Conservation (phyloP, 495 filamentous ascomycete genomes). For the Aspergillus asperescens region DNA sequence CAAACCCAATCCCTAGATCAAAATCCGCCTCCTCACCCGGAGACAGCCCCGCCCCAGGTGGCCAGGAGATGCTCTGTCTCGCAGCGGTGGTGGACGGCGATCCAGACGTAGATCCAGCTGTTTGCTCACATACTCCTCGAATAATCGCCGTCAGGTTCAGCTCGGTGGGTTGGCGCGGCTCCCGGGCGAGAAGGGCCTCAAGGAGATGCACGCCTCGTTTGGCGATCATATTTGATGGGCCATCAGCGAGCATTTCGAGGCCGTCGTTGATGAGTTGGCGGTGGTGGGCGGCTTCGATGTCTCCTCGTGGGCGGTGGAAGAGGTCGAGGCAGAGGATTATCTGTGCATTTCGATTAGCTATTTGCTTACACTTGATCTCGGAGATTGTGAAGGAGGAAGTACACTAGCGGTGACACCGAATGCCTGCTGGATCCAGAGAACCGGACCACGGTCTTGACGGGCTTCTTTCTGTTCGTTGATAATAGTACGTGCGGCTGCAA, state of each 20-base stretch:
- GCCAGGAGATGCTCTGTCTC: background rate
- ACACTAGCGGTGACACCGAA: conserved; percentile 2
- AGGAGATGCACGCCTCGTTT: conserved; percentile 1
- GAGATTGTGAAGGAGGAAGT: background rate
- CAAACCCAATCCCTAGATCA: background rate
- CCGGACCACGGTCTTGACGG: background rate
- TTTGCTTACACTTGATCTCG: too few relatives aligned
- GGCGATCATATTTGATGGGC: conserved; percentile 2
- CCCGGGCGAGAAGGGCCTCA: conserved; percentile 21
- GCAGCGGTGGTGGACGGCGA: background rate
- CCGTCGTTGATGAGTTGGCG: background rate
- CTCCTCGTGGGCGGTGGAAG: background rate
- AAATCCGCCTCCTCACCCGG: background rate
- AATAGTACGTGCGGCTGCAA: conserved; percentile 43
- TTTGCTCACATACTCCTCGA: conserved; percentile 2
- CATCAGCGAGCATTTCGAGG: background rate
- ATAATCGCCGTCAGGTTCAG: conserved; percentile 7
- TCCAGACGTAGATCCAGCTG: background rate
- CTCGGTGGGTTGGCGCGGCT: background rate
- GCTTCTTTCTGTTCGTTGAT: conserved; percentile 33
- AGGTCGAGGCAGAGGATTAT: conserved; percentile 7
- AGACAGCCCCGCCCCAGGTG: background rate
- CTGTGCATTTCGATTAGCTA: background rate
- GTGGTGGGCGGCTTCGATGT: background rate
- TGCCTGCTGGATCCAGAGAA: conserved; percentile 5